Base-by-base conservation (phyloP, 148 eudicot genomes). In the Vaccinium macrocarpon region DNA sequence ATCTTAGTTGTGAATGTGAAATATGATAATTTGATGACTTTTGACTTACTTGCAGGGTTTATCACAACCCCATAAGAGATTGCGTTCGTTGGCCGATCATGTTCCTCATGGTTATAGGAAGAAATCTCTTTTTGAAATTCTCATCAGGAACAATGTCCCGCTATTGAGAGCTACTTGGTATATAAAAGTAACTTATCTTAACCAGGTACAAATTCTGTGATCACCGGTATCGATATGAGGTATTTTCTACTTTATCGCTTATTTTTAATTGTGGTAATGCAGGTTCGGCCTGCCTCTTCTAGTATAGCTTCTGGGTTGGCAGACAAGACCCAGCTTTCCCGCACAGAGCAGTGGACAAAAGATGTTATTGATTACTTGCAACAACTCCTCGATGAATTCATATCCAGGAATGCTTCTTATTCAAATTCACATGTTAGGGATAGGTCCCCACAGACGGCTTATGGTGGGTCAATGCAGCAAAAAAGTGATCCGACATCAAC, bases 121-220 rank as follows among this genome's bases (percentile, higher is more conserved):
- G 89, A 93, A 86, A 77, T 85, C 93, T 49, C 91, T 94, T 72
- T 90, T 97, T 87, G 99, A 95, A 86, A 93, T 95, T 80, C 98
- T 97, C 74, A 89, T 95, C 35, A 93, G 90, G 86, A 97, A 97
- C 84, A 94, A 95, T 87, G 98, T 97, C 80, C 96, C 99, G 0
- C 83, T 97, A 86, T 85, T 95, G 87, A 91, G 99, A 88, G 99
- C 99, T n/a, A 95, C 99, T 23, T 97, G 99, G 99, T 97, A 91
- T 87, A 90, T 97, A 83, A 97, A 94, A 94, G 93, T 94, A 75
- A 95, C 94, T 85, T 97, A 97, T 90, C 96, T 97, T 73, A 97
- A 94, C 89, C 99, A 97, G 98, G 99, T 96, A 91, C 9, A 56
- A 5, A 56, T 51, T 56, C 42, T 32, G 18, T 78, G 76, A 42